Evolutionary conservation across 805 yeast genomes (phyloP), one percentile per base, ranked within the genome.

Genomic region (Suhomyces sp.): DNA sequence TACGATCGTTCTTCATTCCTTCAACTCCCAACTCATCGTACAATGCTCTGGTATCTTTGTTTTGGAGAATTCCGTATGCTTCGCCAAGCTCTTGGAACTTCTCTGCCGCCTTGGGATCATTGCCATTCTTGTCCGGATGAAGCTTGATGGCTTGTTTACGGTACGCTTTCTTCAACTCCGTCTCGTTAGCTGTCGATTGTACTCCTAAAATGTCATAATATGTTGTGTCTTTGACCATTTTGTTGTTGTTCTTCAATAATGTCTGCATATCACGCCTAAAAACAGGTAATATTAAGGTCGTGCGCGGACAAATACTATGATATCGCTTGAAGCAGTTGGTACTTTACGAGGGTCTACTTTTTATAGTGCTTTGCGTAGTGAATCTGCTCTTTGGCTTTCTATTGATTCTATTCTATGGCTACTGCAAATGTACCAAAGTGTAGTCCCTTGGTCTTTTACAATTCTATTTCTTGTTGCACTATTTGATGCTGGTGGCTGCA

Each of bases 101-200:
- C 47, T 80, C 82, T 12, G 93, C 90, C 13, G 99, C 99, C 10
- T 82, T 80, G 40, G 94, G 96, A 66, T 94, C 96, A 62, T 87
- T 85, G n/a, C 96, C 97, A 64, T 93, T 90, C 74, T 94, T 94
- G 68, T 94, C 99, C 1, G 99, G 99, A 68, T 93, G 99, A 47
- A 89, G 87, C 52, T 76, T 78, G 69, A 93, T 87, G 6, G 98
- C 98, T 67, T 84, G 84, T 66, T 87, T 88, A 56, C 99, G 80
- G 69, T 94, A 94, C 0, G 97, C 96, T 67, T 90, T 90, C 70
- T 94, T 94, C 69, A 94, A 89, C 57, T 94, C 96, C 9, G 81
- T 75, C 4, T 85, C 85, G 0, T 87, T 79, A 17, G 97, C 97
- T 10, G 80, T 80, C 19, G 85, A 78, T 22, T 71, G 60, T 15